These are phyloP conservation scores for Geotrichum citri-aurantii DNA, from an alignment of 1,139 yeast species.

Conservation along the genomic window DNA sequence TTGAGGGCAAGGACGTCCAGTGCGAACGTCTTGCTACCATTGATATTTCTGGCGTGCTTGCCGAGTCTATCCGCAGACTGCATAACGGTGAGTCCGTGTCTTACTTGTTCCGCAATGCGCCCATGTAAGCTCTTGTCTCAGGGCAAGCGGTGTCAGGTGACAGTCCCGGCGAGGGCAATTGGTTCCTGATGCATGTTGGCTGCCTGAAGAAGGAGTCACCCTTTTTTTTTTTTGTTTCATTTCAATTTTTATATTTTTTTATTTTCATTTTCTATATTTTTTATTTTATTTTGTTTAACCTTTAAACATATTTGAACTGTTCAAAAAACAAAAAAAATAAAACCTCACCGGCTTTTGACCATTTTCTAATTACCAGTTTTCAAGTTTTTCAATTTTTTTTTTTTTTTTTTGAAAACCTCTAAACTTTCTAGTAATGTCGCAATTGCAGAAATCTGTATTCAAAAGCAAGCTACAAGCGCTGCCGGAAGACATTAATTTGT, in stretches of 20 bases:
- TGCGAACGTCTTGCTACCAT: constrained; percentile 77
- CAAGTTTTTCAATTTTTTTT: neutral
- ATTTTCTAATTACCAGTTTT: neutral
- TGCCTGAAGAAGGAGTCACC: too few species aligned
- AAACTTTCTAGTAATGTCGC: neutral
- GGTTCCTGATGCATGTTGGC: too few species aligned
- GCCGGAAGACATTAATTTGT: neutral
- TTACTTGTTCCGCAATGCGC: constrained; percentile 67
- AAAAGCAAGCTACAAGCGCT: neutral
- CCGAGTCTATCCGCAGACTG: constrained; percentile 91
- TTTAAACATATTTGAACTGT: neutral
- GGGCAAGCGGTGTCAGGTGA: neutral
- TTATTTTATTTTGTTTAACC: neutral
- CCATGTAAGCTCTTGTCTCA: constrained; percentile 21
- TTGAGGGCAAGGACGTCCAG: constrained; percentile 61
- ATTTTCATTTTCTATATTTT: neutral
- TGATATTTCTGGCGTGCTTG: constrained; percentile 83
- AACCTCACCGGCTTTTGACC: neutral
- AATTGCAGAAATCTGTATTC: neutral
- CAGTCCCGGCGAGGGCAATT: neutral
- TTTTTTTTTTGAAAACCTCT: neutral
- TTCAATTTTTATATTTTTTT: neutral
- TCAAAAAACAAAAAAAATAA: neutral
- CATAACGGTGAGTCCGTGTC: constrained; percentile 95
- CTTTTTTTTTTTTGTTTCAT: neutral